Base-by-base conservation (phyloP, 2,329 filamentous ascomycete species). In the Cryphonectria carpinicola region DNA sequence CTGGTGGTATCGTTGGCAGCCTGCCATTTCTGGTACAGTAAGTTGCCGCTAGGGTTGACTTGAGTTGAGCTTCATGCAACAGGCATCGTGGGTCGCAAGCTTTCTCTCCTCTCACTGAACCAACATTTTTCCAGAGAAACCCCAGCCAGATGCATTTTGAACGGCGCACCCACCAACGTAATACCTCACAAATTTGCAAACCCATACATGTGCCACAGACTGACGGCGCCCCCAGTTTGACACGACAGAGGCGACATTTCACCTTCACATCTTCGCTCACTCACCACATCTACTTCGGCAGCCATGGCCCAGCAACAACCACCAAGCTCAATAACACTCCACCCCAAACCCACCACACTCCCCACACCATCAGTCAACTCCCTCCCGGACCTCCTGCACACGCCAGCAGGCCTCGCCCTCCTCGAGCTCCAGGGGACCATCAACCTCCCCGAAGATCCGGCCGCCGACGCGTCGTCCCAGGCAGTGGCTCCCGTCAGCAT, bases 381-480 rank as follows among this genome's bases (percentile, higher is more conserved):
- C 4, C 88, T 98, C 5, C 96, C 96, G 1, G 80, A 87, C n/a
- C 86, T 97, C 73, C 88, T 98, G 22, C 93, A 95, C 76, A 98
- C 95, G 0, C 96, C 96, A 0, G 90, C 92, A 0, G 96, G 96
- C 66, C 88, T 98, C 56, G 95, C 95, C 25, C 86, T 99, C 62
- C 85, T 99, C 70, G 96, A 98, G 82, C 88, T 99, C 19, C 96
- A 99, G 84, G 96, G 95, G 72, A 93, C 89, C 19, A 91, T 99
- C 82, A 95, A 98, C 80, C 84, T 94, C 1, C 90, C 79, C 41
- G 76, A 77, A 37, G 46, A 49, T 22, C 46, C 6, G 46, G 75
- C 78, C 65, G 77, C 6, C 72, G 81, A 39, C 32, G 28, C 63
- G 37, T 14, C 46, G 19, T 49, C 46, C 7, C 19, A 49, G 77